Percentiles rank a stretch among this genome's conserved stretches.
These are phyloP conservation scores for Moesziomyces antarcticus DNA, from an alignment of 1,284 basidiomycete species.

Conservation along the genomic window DNA sequence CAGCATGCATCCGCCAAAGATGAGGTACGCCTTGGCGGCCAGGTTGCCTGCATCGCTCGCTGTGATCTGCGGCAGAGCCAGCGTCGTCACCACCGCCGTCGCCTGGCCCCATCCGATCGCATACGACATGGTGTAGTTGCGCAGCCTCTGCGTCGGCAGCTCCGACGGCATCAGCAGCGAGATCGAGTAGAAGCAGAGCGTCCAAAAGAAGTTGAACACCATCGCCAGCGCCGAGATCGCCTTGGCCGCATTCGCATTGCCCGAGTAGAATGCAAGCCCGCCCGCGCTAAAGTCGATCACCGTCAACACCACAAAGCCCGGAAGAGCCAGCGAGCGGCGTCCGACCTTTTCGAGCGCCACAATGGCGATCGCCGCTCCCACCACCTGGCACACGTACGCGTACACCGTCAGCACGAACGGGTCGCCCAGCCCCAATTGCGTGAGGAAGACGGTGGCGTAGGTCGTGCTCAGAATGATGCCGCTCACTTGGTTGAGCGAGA, in stretches of 20 bases:
- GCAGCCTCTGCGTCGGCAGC: slow-evolving; percentile 51
- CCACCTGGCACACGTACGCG: slow-evolving; percentile 47
- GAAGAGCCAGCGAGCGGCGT: slow-evolving; percentile 47
- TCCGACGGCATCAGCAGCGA: slow-evolving; percentile 58
- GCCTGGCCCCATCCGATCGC: slow-evolving; percentile 57
- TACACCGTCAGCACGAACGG: slow-evolving; percentile 55
- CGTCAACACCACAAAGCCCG: slow-evolving; percentile 49
- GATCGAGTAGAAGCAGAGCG: slow-evolving; percentile 57
- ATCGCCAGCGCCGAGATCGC: slow-evolving; percentile 54
- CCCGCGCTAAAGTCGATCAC: slow-evolving; percentile 51
- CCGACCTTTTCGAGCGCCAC: slow-evolving; percentile 53
- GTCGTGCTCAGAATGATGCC: slow-evolving; percentile 59
- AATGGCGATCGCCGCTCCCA: slow-evolving; percentile 49
- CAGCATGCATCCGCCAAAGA: slow-evolving; percentile 57
- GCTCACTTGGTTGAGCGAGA: slow-evolving; percentile 58
- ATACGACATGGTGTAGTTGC: slow-evolving; percentile 59
- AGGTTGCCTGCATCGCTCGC: slow-evolving; percentile 50
- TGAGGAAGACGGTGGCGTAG: slow-evolving; percentile 55
- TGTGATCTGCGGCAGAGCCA: slow-evolving; percentile 53
- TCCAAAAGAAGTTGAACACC: slow-evolving; percentile 60
- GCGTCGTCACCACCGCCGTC: slow-evolving; percentile 57
- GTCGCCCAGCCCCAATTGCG: slow-evolving; percentile 47
- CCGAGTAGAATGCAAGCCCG: slow-evolving; percentile 35
- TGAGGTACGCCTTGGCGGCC: slow-evolving; percentile 58
- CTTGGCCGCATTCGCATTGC: slow-evolving; percentile 24